Conservation (phyloP, 331 rosid genomes). For the Acacia concinna region DNA sequence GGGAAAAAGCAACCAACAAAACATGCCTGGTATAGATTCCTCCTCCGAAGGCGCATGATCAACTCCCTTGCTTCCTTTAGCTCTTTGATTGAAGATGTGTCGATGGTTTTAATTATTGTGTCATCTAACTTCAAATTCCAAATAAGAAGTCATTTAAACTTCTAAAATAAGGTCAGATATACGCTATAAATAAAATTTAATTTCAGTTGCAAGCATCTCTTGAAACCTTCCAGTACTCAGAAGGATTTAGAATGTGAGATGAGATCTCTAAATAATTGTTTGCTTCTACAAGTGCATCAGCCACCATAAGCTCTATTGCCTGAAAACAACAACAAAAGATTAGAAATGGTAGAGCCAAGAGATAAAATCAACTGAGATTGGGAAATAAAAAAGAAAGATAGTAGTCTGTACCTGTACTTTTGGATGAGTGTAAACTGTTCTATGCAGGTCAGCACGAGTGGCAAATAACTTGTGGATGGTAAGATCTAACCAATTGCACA, state of each 20-base stretch:
- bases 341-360: constrained; percentile 19
- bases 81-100: constrained; percentile 64
- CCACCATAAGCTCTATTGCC: constrained; percentile 95
- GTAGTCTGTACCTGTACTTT: constrained; percentile 75
- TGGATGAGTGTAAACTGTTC: constrained; percentile 88
- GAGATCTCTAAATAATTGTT: constrained; percentile 66
- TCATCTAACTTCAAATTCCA: constrained; percentile 82
- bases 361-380: neutral
- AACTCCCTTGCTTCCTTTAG: constrained; percentile 83
- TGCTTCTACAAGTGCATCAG: constrained; percentile 80
- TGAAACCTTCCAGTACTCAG: constrained; percentile 90
- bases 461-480: constrained; percentile 81
- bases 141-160: constrained; percentile 12
- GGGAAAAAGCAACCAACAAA: constrained; percentile 1
- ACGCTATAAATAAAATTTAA: constrained; percentile 5
- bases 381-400: neutral
- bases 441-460: constrained; percentile 92
- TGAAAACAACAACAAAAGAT: constrained; percentile 40
- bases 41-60: constrained; percentile 79
- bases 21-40: constrained; percentile 80
- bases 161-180: neutral
- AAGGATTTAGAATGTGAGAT: constrained; percentile 62
- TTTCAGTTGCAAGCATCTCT: constrained; percentile 27
- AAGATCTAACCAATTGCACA: constrained; percentile 58
- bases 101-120: constrained; percentile 75